Conservation (phyloP, 805 yeast species). For the Crinitomyces ghanaensis region DNA sequence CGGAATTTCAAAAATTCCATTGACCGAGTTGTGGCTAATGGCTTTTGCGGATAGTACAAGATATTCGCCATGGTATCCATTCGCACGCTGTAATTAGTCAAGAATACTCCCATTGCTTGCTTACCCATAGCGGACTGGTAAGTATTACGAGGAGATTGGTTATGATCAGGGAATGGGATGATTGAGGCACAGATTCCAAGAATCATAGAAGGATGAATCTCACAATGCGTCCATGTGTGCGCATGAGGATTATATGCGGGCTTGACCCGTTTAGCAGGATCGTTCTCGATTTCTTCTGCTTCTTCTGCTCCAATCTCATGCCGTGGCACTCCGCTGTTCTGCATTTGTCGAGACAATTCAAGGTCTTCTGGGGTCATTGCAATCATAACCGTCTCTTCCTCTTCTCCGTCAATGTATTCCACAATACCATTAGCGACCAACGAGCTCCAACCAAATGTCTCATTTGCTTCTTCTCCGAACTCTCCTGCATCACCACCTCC, state of each 20-base stretch:
- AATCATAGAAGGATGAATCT: conserved; percentile 97
- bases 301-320: conserved; percentile 23
- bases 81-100: conserved; percentile 89
- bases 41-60: conserved; percentile 94
- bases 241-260: conserved; percentile 48
- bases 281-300: conserved; percentile 38
- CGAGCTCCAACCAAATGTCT: conserved; percentile 70
- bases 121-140: conserved; percentile 99
- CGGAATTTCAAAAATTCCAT: conserved; percentile 97
- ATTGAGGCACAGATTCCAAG: conserved; percentile 97
- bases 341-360: conserved; percentile 43
- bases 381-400: conserved; percentile 95
- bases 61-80: conserved; percentile 99
- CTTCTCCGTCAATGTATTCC: conserved; percentile 97
- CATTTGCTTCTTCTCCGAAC: conserved; percentile 25
- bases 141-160: conserved; percentile 98
- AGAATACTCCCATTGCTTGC: conserved; percentile 98
- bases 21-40: conserved; percentile 93
- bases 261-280: conserved; percentile 80
- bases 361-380: conserved; percentile 98
- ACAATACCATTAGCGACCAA: conserved; percentile 77
- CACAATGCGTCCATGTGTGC: conserved; percentile 95
- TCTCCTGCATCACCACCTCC: conserved; percentile 23
- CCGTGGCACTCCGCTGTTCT: no score
- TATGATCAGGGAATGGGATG: conserved; percentile 99